Base-by-base conservation (phyloP, 106 monocot species). In the Agapanthus africanus region DNA sequence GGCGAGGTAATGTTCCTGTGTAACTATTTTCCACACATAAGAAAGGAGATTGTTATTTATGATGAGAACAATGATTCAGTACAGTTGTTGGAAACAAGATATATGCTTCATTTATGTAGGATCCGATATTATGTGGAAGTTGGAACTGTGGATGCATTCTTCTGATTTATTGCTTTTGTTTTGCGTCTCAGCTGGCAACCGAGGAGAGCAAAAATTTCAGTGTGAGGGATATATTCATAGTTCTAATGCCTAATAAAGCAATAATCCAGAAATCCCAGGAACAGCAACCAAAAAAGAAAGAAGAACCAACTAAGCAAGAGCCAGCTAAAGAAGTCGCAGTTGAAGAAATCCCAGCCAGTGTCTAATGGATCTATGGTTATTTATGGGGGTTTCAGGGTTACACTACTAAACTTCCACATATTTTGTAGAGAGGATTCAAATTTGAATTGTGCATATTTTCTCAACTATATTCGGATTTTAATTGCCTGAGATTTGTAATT, bases 191-290 rank as follows among this genome's bases (percentile, higher is more conserved):
- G 95, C 71, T 95, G 25, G 91, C 83, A 54, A 76, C 66, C 0
- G 82, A 84, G 69, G 88, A 91, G 70, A 86, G 83, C 68, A 83
- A 88, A 67, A 91, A 74, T 66, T 91, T 95, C 68, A 72, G 37
- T 7, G 82, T 85, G 21, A 86, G 82, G 75, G 88, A 86, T 59
- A 68, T 86, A 46, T 95, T 74, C 59, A 62, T 88, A 22, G 77
- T 95, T 75, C 73, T 95, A 37, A 66, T 78, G 73, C 94, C 94
- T 44, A 95, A 91, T 54, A 95, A 95, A 83, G 71, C 83, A 35
- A 73, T 68, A 41, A 33, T 80, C 34, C 88, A 88, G 76, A 91
- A 86, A 80, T 64, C 47, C 62, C 88, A 85, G 76, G 83, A 78
- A 31, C 77, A 79, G 30, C 41, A 75, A 7, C 81, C 81, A 85